These are phyloP conservation scores for Zychaea mexicana DNA, from an alignment of 371 early-diverging fungal species.

Conservation along the genomic window DNA sequence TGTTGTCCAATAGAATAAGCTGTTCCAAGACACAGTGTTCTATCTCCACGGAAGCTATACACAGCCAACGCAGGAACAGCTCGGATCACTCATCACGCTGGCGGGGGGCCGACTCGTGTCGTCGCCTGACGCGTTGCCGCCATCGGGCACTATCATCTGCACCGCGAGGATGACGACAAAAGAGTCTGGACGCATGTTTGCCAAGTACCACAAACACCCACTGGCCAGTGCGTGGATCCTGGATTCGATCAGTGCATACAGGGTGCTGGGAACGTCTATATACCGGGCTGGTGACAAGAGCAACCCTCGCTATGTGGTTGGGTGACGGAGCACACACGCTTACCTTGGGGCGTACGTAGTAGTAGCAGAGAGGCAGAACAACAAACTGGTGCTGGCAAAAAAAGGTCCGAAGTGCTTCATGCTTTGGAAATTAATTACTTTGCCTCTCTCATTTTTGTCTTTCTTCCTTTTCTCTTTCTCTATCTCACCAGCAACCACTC, in stretches of 20 bases:
- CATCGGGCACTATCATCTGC: not conserved
- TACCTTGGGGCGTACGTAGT: too few relatives aligned
- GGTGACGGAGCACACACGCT: not conserved
- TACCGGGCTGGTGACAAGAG: not conserved
- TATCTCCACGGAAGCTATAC: not conserved
- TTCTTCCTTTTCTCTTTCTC: not conserved
- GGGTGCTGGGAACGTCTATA: not conserved
- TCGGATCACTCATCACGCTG: not conserved
- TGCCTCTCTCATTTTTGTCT: too few relatives aligned
- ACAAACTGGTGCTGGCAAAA: too few relatives aligned
- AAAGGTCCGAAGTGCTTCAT: not conserved
- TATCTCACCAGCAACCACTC: too few relatives aligned
- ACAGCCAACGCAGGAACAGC: not conserved
- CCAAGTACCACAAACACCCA: not conserved
- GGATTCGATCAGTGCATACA: not conserved
- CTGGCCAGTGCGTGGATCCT: not conserved
- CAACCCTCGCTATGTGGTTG: not conserved
- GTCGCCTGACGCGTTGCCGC: not conserved
- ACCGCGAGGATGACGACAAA: not conserved
- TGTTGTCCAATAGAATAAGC: not conserved
- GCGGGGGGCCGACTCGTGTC: not conserved
- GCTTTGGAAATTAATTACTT: too few relatives aligned
- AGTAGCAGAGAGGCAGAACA: too few relatives aligned
- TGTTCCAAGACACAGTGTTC: not conserved
- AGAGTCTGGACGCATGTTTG: not conserved